These are phyloP conservation scores for Pseudevernia furfuracea DNA, from an alignment of 495 filamentous ascomycete species.

Conservation along the genomic window DNA sequence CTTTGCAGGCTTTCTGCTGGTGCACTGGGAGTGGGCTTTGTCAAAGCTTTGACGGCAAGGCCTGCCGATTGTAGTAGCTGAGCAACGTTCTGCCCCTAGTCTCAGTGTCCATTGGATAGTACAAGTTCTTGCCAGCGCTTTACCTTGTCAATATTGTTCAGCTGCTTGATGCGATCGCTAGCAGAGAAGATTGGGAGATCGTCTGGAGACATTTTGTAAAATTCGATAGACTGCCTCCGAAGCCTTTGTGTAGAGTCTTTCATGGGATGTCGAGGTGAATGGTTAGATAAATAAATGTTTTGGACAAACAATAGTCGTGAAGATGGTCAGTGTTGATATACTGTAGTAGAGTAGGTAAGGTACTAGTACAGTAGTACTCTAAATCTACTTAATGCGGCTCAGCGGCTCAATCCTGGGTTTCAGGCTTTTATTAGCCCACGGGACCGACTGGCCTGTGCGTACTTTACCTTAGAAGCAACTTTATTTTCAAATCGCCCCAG, in stretches of 20 bases:
- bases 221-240: not conserved
- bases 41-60: conserved; percentile 60
- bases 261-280: not conserved
- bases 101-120: conserved; percentile 7
- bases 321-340: no score
- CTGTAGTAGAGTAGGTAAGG: no score
- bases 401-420: not conserved
- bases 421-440: no score
- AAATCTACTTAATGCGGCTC: not conserved
- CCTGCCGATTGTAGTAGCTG: conserved; percentile 61
- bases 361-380: no score
- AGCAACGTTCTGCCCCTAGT: conserved; percentile 41
- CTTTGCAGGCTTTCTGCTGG: conserved; percentile 6
- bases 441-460: no score
- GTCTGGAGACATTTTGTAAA: not conserved
- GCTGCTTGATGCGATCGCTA: conserved; percentile 66
- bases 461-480: no score
- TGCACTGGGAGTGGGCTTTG: conserved; percentile 34
- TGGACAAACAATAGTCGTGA: no score
- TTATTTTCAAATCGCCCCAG: no score
- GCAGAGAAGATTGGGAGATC: conserved; percentile 41
- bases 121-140: conserved; percentile 26
- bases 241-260: not conserved
- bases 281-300: not conserved
- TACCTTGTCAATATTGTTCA: conserved; percentile 69